Base-by-base conservation (phyloP, 2,329 filamentous ascomycete species). In the Calonectria naviculata region DNA sequence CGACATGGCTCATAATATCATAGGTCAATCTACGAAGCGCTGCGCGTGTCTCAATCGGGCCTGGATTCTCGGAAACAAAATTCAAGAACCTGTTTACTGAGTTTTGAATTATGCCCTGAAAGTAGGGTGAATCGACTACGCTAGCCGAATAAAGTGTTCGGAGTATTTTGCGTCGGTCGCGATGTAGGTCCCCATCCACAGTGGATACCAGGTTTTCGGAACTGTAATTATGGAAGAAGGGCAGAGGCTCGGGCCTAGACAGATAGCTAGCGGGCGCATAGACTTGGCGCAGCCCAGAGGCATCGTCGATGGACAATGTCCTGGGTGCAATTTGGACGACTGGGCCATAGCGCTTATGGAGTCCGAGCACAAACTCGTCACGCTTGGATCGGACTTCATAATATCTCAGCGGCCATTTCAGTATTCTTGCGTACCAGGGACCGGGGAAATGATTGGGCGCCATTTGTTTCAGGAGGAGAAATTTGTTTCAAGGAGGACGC, bases 401-500 rank as follows among this genome's bases (percentile, higher is more conserved):
- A 36, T 58, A 58, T 28, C 34, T 10, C 10, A 58, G 34, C 31
- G 34, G 52, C 52, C 21, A 58, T 17, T 24, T 24, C 10, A 28
- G 8, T 29, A 38, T 5, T 24, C 52, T 26, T 10, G 52, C 4
- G 15, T 38, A 58, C 52, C 52, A 38, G 6, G 52, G 52, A 8
- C 52, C 52, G 1, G 52, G 52, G 52, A 58, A 58, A 26, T 34
- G 52, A 58, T 58, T 36, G 31, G 15, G 52, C 52, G 52, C 52
- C 52, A 58, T 58, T 58, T 58, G 52, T 58, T 58, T 38, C 34
- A 58, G 15, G 52, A 58, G 52, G 31, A 28, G 31, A 28, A 7
- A 58, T 58, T 19, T 58, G 52, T 58, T 58, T 58, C 52, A 58
- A 58, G 52, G 52, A 58, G 52, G 10, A 9, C 34, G 52, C 52